Percentiles rank a stretch among this genome's conserved stretches.
Conservation (phyloP, 768 basidiomycete genomes). For the Suillus subluteus region DNA sequence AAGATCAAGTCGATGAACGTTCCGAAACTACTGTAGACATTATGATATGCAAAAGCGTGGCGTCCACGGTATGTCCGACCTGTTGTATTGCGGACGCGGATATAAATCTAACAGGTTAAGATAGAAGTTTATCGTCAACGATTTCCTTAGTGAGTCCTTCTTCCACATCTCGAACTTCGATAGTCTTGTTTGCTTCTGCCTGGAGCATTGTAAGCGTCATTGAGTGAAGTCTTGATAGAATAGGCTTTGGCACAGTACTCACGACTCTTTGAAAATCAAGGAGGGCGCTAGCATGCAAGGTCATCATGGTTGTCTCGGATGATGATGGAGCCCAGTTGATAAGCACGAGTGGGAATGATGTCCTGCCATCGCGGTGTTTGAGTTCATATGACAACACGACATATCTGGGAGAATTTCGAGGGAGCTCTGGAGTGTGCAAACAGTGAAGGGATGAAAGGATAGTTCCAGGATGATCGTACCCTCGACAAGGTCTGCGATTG, state of each 20-base stretch:
- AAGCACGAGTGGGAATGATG: constrained; percentile 81
- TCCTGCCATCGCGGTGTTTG: constrained; percentile 78
- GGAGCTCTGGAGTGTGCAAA: constrained; percentile 61
- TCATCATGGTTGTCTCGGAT: constrained; percentile 75
- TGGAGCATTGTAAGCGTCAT: constrained; percentile 32
- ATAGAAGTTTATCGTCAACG: constrained; percentile 63
- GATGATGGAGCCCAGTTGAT: constrained; percentile 87
- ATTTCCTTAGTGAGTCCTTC: constrained; percentile 77
- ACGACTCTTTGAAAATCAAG: constrained; percentile 81
- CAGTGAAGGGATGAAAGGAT: constrained; percentile 3
- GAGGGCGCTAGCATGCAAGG: constrained; percentile 83
- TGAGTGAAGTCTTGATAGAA: neutral
- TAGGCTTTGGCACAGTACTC: constrained; percentile 30
- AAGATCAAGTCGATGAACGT: neutral
- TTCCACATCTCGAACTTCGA: constrained; percentile 81
- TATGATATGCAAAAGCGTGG: neutral
- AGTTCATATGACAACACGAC: constrained; percentile 85
- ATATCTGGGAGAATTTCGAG: constrained; percentile 86
- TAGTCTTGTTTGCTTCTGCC: constrained; percentile 78
- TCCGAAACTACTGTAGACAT: neutral
- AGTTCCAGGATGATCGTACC: constrained; percentile 46
- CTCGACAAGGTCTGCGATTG: constrained; percentile 85
- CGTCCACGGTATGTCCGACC: neutral
- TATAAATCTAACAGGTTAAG: constrained; percentile 12
- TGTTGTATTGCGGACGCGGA: neutral